Conservation (phyloP, 1,284 basidiomycete species). For the Thecaphora thlaspeos region DNA sequence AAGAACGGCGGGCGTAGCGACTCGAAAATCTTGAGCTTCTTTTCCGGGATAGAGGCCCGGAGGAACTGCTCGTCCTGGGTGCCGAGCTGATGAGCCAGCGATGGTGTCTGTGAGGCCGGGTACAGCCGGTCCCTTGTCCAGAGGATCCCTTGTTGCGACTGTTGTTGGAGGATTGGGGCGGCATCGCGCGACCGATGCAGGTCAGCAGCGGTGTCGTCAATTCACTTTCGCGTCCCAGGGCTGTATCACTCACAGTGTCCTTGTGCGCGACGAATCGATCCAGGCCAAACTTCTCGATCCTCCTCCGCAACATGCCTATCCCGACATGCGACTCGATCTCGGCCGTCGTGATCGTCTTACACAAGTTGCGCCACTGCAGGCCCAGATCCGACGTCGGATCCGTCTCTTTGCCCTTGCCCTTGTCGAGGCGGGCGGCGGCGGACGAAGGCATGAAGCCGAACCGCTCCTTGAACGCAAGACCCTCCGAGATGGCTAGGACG, state of each 20-base stretch:
- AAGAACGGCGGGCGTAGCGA: conserved; percentile 54
- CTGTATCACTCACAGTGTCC: conserved; percentile 45
- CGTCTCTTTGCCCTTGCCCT: conserved; percentile 8
- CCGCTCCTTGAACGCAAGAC: conserved; percentile 37
- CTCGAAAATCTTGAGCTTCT: conserved; percentile 38
- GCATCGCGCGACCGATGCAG: too few relatives aligned
- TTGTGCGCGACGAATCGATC: conserved; percentile 53
- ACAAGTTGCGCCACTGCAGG: conserved; percentile 19
- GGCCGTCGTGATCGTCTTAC: conserved; percentile 34
- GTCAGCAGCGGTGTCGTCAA: too few relatives aligned
- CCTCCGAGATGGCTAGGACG: conserved; percentile 53
- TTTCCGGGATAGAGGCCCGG: conserved; percentile 23
- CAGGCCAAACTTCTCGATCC: conserved; percentile 57
- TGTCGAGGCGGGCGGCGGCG: neutral
- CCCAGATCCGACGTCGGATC: neutral
- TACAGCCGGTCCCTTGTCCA: conserved; percentile 26
- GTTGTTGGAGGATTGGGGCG: neutral
- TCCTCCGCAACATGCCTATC: conserved; percentile 39
- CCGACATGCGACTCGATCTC: conserved; percentile 49
- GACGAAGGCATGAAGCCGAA: conserved; percentile 27
- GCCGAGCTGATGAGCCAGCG: neutral
- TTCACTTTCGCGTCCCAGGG: too few relatives aligned
- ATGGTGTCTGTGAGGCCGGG: neutral
- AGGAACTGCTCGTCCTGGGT: conserved; percentile 10
- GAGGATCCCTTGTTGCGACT: conserved; percentile 42